phyloP scores from a whole-genome alignment of 2,329 filamentous ascomycete species.

The Penicillium freii region DNA sequence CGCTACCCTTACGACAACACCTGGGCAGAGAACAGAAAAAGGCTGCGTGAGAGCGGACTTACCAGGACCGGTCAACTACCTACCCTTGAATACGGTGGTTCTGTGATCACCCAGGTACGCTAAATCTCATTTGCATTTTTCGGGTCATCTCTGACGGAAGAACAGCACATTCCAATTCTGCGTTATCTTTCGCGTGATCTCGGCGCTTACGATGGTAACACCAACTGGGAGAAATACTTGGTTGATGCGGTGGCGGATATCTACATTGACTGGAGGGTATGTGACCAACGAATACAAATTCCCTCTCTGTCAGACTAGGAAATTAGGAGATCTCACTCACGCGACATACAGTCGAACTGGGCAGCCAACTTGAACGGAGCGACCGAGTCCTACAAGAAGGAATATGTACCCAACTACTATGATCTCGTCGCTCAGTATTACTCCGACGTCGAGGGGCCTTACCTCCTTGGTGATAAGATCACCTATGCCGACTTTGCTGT shows the following conservation, averaged over 20 bases:
- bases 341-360: background rate
- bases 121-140: background rate
- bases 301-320: background rate
- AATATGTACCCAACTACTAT: background rate
- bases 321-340: background rate
- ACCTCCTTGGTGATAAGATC: constrained; percentile 37
- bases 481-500: constrained; percentile 44
- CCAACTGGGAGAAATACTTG: background rate
- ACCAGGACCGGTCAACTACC: background rate
- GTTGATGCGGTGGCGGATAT: background rate
- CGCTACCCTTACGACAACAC: background rate
- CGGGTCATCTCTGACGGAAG: background rate
- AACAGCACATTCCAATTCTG: background rate
- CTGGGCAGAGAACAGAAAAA: background rate
- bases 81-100: background rate
- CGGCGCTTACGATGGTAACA: background rate
- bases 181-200: background rate
- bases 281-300: background rate
- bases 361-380: background rate
- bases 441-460: constrained; percentile 32
- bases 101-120: background rate
- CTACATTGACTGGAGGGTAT: background rate
- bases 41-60: background rate
- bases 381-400: background rate
- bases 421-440: background rate